Base-by-base conservation (phyloP, 2,329 filamentous ascomycete species). In the Coniochaeta pulveracea region DNA sequence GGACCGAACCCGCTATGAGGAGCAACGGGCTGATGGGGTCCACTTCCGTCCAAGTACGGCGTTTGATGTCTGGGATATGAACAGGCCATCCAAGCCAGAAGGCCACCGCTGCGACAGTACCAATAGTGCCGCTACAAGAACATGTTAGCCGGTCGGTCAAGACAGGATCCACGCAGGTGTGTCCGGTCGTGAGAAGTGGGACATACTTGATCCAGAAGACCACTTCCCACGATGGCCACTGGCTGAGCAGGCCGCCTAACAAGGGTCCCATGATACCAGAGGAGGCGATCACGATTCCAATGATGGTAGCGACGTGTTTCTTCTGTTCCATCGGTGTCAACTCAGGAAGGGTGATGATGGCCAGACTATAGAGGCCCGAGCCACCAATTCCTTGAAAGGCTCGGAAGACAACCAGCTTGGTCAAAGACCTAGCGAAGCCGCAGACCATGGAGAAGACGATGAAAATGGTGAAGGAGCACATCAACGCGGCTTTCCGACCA, bases 121-220 rank as follows among this genome's bases (percentile, higher is more conserved):
- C 66, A 10, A 73, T 52, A 1, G 71, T 70, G 3, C 63, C 67
- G 44, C 68, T 72, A 26, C 3, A n/a, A n/a, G n/a, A 5, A 3
- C 4, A 15, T 4, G 26, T 48, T 31, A 49, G 45, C 35, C n/a
- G n/a, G n/a, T n/a, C n/a, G n/a, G n/a, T n/a, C n/a, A n/a, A n/a
- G n/a, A n/a, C n/a, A n/a, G n/a, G n/a, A n/a, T n/a, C n/a, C n/a
- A n/a, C n/a, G n/a, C n/a, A n/a, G n/a, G n/a, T n/a, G n/a, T n/a
- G n/a, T n/a, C n/a, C n/a, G n/a, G 19, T 18, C 19, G 21, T 14
- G 18, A 23, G 11, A 14, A 2, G 9, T 23, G 25, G 8, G 6
- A 51, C 61, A 31, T 43, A 70, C 66, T 75, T 76, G 45, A 76
- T 66, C 65, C 66, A 74, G 47, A 75, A 76, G 2, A 73, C 56